Base-by-base conservation (phyloP, 2,329 filamentous ascomycete species). In the Penicillium sp. region DNA sequence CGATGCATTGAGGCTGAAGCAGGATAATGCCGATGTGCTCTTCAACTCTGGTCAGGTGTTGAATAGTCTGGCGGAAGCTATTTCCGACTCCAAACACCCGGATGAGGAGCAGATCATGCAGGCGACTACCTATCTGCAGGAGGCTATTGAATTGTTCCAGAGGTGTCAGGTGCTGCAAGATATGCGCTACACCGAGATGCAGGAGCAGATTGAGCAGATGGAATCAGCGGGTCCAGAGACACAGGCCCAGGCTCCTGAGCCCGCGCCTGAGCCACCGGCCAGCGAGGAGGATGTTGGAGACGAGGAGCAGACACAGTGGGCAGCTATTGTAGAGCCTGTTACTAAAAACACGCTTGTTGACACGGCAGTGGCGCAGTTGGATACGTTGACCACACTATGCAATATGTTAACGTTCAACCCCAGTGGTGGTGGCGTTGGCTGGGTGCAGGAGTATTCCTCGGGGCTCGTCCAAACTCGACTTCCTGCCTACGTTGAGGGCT, bases 21-120 rank as follows among this genome's bases (percentile, higher is more conserved):
- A 80, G 44, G 78, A 83, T 36, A 88, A 88, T 64, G 75, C 84
- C 1, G 86, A 90, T 68, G 78, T 83, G 5, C 72, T 88, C 8
- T 90, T 89, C 74, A 90, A 90, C 64, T 85, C 83, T 5, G 84
- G 82, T 1, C 87, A 89, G 68, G 83, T 88, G 3, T 74, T 89
- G 33, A 86, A 82, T 0, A 83, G 80, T 55, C 74, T 89, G 33
- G 85, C 83, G 1, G 87, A 90, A 71, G 74, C 74, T 2, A 66
- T 82, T 7, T 74, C 79, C 0, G 81, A 84, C 44, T 75, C 77
- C n/a, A 77, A 77, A 38, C 76, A 78, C 5, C 65, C 69, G 1
- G 68, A 66, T 2, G 73, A 77, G 20, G 65, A 66, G 38, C 64
- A 69, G 20, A 72, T 76, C 39, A 64, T 69, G 36, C 71, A 81